Evolutionary conservation across 805 yeast genomes (phyloP).

Genomic region (Candida argentea): DNA sequence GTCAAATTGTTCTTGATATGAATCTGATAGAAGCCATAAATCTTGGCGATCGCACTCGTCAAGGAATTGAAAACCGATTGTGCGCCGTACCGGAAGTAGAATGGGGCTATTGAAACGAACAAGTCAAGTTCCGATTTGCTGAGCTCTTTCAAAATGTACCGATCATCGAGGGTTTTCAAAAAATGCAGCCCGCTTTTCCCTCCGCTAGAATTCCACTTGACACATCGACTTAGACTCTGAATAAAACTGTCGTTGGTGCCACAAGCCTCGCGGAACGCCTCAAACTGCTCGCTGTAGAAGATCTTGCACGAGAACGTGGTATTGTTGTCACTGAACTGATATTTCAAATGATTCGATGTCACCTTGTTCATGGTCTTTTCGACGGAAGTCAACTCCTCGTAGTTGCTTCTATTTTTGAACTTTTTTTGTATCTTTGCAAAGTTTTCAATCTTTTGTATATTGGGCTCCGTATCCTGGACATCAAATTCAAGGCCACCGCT

Average conservation of each 20-base stretch:
- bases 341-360: constrained; percentile 83
- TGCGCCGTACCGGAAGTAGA: constrained; percentile 91
- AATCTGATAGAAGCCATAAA: constrained; percentile 92
- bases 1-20: constrained; percentile 72
- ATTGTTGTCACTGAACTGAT: constrained; percentile 77
- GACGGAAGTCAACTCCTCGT: constrained; percentile 22
- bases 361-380: constrained; percentile 70
- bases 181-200: constrained; percentile 96
- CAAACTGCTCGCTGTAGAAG: constrained; percentile 93
- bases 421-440: constrained; percentile 33
- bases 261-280: constrained; percentile 82
- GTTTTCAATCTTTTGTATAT: constrained; percentile 23
- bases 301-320: constrained; percentile 85
- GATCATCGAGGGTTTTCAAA: constrained; percentile 81
- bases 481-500: constrained; percentile 8
- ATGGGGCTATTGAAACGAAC: constrained; percentile 91
- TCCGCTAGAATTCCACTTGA: constrained; percentile 92
- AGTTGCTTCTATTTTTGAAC: constrained; percentile 21
- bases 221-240: constrained; percentile 86
- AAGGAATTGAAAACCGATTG: constrained; percentile 91
- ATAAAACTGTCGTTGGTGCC: constrained; percentile 66
- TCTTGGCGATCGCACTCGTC: constrained; percentile 89
- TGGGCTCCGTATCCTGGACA: constrained; percentile 17
- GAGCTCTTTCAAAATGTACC: constrained; percentile 83
- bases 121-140: constrained; percentile 86